phyloP scores from a whole-genome alignment of 2,329 filamentous ascomycete genomes.

The Botrytis byssoidea region DNA sequence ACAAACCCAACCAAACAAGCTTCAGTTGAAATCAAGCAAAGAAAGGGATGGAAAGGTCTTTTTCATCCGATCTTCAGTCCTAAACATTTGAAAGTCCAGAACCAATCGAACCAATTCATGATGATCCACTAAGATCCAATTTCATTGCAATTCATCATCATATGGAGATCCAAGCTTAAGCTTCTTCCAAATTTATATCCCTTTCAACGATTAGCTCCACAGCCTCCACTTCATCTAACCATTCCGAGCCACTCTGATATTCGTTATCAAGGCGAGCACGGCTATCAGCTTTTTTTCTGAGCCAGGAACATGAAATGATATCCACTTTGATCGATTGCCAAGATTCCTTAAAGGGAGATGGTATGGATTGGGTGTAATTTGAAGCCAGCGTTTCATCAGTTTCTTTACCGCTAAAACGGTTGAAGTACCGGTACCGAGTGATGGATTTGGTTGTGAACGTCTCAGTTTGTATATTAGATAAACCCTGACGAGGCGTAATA shows the following conservation, averaged over 20 bases:
- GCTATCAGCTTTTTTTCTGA: neutral
- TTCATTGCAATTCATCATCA: neutral
- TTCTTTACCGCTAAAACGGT: neutral
- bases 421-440: neutral
- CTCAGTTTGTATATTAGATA: neutral
- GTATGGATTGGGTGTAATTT: neutral
- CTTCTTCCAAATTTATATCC: neutral
- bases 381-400: neutral
- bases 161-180: conserved; percentile 8
- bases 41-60: conserved; percentile 8
- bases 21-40: conserved; percentile 1
- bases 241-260: neutral
- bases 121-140: conserved; percentile 4
- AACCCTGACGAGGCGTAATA: neutral
- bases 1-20: neutral
- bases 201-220: neutral
- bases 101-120: conserved; percentile 3
- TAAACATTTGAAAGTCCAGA: conserved; percentile 2
- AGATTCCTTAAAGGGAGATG: neutral
- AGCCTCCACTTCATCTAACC: neutral
- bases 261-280: neutral
- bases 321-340: neutral
- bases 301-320: neutral
- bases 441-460: neutral
- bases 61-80: neutral